Evolutionary conservation across 2,329 filamentous ascomycete species (phyloP).

Genomic region (Fonsecaea erecta): DNA sequence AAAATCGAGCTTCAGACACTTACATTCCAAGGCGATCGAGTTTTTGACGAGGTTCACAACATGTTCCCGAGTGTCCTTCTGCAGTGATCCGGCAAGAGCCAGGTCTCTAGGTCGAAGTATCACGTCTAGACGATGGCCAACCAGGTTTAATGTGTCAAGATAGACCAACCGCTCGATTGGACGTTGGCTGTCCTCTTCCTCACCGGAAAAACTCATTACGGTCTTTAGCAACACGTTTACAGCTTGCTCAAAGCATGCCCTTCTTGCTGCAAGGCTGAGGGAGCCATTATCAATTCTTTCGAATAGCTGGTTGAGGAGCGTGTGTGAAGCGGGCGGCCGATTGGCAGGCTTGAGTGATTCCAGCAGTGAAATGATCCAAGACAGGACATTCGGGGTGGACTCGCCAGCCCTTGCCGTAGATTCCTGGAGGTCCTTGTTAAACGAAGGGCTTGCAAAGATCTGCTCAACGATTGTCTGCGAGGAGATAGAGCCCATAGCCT

Average conservation of each 20-base stretch:
- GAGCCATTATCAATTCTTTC: constrained; percentile 55
- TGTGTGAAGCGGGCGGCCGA: constrained; percentile 77
- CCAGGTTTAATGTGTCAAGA: constrained; percentile 54
- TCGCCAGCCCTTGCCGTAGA: constrained; percentile 8
- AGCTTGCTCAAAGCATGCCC: constrained; percentile 53
- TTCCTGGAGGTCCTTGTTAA: constrained; percentile 57
- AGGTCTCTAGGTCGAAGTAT: constrained; percentile 58
- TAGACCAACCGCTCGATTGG: constrained; percentile 55
- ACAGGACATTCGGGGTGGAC: constrained; percentile 59
- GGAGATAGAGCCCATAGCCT: constrained; percentile 79
- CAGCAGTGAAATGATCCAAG: constrained; percentile 80
- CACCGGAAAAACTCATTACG: constrained; percentile 51
- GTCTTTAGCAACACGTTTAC: constrained; percentile 53
- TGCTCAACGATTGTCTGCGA: constrained; percentile 82
- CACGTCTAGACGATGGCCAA: constrained; percentile 56
- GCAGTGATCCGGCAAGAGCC: constrained; percentile 53
- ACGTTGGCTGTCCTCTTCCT: constrained; percentile 51
- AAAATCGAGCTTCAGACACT: constrained; percentile 71
- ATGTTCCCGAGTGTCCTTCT: constrained; percentile 58
- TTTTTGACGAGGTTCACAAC: constrained; percentile 67
- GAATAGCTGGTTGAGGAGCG: constrained; percentile 76
- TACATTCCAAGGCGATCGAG: constrained; percentile 71
- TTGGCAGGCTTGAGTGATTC: constrained; percentile 75
- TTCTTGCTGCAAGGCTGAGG: constrained; percentile 49
- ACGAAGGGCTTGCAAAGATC: constrained; percentile 74